These are phyloP conservation scores for Botryotinia calthae DNA, from an alignment of 2,329 filamentous ascomycete species.

Conservation along the genomic window DNA sequence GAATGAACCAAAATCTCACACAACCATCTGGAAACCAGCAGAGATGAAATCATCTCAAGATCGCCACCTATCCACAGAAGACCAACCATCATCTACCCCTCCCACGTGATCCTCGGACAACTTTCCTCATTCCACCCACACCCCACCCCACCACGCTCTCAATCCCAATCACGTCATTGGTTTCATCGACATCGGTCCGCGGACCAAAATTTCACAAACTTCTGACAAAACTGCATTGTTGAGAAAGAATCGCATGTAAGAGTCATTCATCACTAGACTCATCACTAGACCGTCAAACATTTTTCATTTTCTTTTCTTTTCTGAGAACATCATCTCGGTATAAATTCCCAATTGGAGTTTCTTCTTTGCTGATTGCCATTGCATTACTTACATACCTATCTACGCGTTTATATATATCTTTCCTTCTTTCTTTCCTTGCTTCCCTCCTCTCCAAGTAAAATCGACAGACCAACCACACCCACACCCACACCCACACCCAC, in stretches of 20 bases:
- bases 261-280: neutral
- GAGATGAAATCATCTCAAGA: neutral
- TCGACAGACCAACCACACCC: neutral
- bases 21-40: neutral
- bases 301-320: no score
- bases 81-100: neutral
- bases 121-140: neutral
- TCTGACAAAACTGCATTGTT: neutral
- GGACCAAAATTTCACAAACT: neutral
- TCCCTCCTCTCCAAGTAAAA: neutral
- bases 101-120: conserved; percentile 3
- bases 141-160: conserved; percentile 4
- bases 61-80: neutral
- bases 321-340: neutral
- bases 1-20: neutral
- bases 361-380: neutral
- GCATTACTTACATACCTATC: neutral
- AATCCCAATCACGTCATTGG: neutral
- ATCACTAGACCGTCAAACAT: neutral
- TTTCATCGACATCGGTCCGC: neutral
- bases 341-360: neutral
- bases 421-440: neutral
- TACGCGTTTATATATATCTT: neutral
- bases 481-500: no score
- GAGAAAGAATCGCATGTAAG: neutral